Percentiles rank a stretch among this genome's conserved stretches.
Evolutionary conservation across 768 basidiomycete species (phyloP).

Genomic region (Gelatoporia subvermispora): DNA sequence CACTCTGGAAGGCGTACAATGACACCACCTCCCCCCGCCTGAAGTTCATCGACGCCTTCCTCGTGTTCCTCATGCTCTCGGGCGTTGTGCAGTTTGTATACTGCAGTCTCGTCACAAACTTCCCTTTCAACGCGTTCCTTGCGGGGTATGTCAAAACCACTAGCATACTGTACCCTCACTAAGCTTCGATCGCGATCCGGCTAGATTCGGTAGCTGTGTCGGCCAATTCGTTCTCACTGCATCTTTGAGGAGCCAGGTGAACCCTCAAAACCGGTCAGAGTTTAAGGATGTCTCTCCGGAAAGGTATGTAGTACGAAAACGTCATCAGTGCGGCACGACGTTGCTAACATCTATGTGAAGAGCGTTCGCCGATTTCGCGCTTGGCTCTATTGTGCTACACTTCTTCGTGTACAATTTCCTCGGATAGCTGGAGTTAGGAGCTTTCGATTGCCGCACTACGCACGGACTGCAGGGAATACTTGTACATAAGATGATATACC

Average conservation of each 20-base stretch:
- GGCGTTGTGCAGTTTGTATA: conserved; percentile 90
- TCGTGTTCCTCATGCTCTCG: conserved; percentile 86
- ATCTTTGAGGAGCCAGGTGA: conserved; percentile 87
- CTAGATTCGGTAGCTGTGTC: conserved; percentile 85
- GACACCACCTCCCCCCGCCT: conserved; percentile 76
- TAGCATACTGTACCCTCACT: neutral
- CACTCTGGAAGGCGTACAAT: conserved; percentile 74
- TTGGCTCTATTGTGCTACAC: conserved; percentile 94
- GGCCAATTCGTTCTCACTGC: conserved; percentile 97
- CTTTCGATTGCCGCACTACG: neutral
- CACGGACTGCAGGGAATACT: neutral
- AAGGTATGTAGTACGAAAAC: conserved; percentile 46
- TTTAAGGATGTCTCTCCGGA: conserved; percentile 95
- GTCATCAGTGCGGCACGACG: neutral
- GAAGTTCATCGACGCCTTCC: conserved; percentile 91
- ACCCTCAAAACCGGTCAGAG: conserved; percentile 73
- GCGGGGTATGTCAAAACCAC: conserved; percentile 68
- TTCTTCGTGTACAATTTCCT: conserved; percentile 99
- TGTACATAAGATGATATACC: neutral
- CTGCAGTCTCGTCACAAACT: conserved; percentile 86
- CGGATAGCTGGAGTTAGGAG: conserved; percentile 35
- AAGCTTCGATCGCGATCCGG: neutral
- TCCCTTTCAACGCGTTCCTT: conserved; percentile 96
- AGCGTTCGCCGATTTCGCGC: conserved; percentile 94
- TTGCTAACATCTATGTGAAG: conserved; percentile 35